Percentiles rank a stretch among this genome's conserved stretches.
Evolutionary conservation across 129 eudicot genomes (phyloP).

Genomic region (Deinandra increscens): DNA sequence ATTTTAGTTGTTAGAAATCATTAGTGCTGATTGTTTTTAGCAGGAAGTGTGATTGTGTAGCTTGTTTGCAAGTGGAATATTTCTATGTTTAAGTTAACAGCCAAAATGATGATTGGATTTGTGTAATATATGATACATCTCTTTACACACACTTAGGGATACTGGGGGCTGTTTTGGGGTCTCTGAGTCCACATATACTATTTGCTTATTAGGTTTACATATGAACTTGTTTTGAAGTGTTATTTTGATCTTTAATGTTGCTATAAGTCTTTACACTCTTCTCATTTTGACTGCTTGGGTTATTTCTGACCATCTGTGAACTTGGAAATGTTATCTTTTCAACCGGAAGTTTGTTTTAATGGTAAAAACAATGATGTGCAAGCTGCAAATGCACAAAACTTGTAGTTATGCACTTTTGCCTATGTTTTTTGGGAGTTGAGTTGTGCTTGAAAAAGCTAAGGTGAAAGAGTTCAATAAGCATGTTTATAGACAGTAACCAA

Average conservation of each 20-base stretch:
- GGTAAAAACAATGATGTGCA: slow-evolving; percentile 3
- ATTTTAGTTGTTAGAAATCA: background rate
- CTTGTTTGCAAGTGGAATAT: slow-evolving; percentile 9
- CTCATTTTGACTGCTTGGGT: background rate
- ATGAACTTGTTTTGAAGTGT: slow-evolving; percentile 1
- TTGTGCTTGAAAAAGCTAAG: background rate
- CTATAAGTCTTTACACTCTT: background rate
- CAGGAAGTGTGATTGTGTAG: background rate
- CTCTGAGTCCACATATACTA: background rate
- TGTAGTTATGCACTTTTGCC: background rate
- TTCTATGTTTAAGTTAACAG: background rate
- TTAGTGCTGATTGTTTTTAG: background rate
- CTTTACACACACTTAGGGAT: background rate
- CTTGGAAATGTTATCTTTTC: background rate
- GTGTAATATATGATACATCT: background rate
- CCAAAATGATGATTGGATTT: slow-evolving; percentile 2
- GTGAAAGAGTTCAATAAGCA: slow-evolving; percentile 14
- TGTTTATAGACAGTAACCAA: background rate
- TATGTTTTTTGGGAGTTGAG: background rate
- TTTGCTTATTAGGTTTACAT: background rate
- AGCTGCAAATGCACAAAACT: background rate
- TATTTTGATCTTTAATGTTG: background rate
- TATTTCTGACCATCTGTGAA: background rate
- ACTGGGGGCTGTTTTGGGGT: background rate
- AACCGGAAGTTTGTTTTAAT: background rate